These are phyloP conservation scores for Diphasiastrum complanatum DNA, from an alignment of 83 land plant genomes.

Conservation along the genomic window DNA sequence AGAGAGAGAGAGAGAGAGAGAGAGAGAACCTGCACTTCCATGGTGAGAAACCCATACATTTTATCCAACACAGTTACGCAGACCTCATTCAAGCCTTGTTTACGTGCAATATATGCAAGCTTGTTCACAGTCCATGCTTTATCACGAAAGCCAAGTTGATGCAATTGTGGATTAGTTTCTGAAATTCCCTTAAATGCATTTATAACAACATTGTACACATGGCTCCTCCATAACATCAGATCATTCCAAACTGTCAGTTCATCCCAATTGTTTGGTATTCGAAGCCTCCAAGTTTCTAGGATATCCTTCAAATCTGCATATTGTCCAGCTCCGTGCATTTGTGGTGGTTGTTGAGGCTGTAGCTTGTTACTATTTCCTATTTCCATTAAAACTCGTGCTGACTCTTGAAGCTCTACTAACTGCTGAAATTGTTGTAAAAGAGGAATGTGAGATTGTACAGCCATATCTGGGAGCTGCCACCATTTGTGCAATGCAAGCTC, in stretches of 20 bases:
- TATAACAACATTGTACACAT: conserved; percentile 88
- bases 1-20: not conserved
- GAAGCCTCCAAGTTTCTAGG: conserved; percentile 92
- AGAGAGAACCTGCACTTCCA: conserved; percentile 89
- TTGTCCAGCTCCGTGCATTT: conserved; percentile 38
- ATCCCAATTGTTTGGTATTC: conserved; percentile 99
- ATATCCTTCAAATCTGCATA: conserved; percentile 93
- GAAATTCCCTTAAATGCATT: conserved; percentile 89
- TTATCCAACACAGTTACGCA: conserved; percentile 86
- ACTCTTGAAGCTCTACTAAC: conserved; percentile 95
- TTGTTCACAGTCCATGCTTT: conserved; percentile 99
- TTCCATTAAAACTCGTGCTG: conserved; percentile 69
- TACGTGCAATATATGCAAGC: conserved; percentile 94
- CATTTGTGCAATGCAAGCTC: conserved; percentile 92
- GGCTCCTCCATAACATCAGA: conserved; percentile 92
- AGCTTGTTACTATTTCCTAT: conserved; percentile 81
- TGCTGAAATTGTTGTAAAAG: conserved; percentile 99
- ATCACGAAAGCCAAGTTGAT: conserved; percentile 94
- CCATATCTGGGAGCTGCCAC: conserved; percentile 99
- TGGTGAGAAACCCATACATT: conserved; percentile 91
- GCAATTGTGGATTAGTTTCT: conserved; percentile 71
- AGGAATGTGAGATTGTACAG: conserved; percentile 78
- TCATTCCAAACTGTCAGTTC: conserved; percentile 95
- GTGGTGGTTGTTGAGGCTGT: conserved; percentile 42
- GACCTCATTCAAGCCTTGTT: conserved; percentile 94